Percentiles rank a stretch among this genome's conserved stretches.
phyloP scores from a whole-genome alignment of 2,329 filamentous ascomycete genomes.

The Trichophyton equinum region DNA sequence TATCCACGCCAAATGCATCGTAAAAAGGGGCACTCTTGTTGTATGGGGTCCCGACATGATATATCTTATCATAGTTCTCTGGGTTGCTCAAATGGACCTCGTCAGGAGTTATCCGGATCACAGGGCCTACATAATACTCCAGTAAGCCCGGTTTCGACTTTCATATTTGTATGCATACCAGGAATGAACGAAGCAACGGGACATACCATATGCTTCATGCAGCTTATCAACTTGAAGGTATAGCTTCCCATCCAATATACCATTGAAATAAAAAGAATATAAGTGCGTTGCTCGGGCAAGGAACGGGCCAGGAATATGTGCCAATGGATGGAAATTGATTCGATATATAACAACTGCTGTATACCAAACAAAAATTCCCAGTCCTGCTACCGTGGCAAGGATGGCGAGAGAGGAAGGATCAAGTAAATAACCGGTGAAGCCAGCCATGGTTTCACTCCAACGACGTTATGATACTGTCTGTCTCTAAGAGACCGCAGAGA shows the following conservation, averaged over 20 bases:
- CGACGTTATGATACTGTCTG: neutral
- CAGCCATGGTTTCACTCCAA: neutral
- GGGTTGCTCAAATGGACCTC: slow-evolving; percentile 13
- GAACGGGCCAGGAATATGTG: slow-evolving; percentile 1
- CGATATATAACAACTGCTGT: neutral
- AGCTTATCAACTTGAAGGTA: slow-evolving; percentile 2
- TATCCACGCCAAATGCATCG: slow-evolving; percentile 17
- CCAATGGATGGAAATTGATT: neutral
- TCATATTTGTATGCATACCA: neutral
- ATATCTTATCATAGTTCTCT: slow-evolving; percentile 16
- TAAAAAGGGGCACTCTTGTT: slow-evolving; percentile 19
- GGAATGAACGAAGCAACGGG: neutral
- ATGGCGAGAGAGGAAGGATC: neutral
- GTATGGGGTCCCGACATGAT: slow-evolving; percentile 15
- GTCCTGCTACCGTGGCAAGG: neutral
- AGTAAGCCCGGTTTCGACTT: neutral
- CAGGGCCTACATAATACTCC: slow-evolving; percentile 7
- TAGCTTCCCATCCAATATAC: neutral
- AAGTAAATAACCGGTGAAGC: neutral
- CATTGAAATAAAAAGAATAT: slow-evolving; percentile 4
- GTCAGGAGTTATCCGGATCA: slow-evolving; percentile 12
- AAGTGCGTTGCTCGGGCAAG: neutral
- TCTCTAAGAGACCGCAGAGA: neutral
- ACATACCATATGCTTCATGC: neutral
- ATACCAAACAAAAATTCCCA: neutral